These are phyloP conservation scores for Hanseniaspora mollemarum DNA, from an alignment of 805 yeast species.

Conservation along the genomic window DNA sequence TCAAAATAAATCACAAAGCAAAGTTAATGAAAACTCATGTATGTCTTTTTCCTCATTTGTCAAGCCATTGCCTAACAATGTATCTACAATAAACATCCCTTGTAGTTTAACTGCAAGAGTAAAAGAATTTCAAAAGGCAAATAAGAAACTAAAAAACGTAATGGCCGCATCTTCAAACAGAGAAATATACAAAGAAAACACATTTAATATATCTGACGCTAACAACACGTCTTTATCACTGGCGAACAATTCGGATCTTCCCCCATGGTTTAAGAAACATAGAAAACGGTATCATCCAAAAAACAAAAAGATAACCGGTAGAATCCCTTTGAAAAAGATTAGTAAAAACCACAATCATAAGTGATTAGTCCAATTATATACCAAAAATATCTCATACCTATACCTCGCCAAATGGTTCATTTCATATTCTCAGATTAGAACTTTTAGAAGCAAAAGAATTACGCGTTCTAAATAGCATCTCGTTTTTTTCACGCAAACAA, in stretches of 20 bases:
- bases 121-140: slow-evolving; percentile 4
- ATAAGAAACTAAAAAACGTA: slow-evolving; percentile 3
- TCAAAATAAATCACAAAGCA: too few relatives aligned
- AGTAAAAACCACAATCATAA: background rate
- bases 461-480: too few relatives aligned
- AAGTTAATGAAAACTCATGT: background rate
- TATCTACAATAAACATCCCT: background rate
- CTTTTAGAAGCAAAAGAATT: too few relatives aligned
- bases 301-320: background rate
- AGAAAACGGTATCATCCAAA: background rate
- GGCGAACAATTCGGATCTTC: slow-evolving; percentile 11
- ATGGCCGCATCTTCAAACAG: slow-evolving; percentile 7
- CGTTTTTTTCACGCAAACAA: too few relatives aligned
- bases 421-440: too few relatives aligned
- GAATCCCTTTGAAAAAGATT: background rate
- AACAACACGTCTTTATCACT: slow-evolving; percentile 5
- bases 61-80: background rate
- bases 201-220: background rate
- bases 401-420: too few relatives aligned
- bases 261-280: slow-evolving; percentile 12
- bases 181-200: background rate
- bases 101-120: background rate
- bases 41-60: background rate
- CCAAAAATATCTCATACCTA: too few relatives aligned
- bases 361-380: too few relatives aligned